phyloP scores from a whole-genome alignment of 2,329 filamentous ascomycete genomes.

The Coccinonectria pachysandricola region DNA sequence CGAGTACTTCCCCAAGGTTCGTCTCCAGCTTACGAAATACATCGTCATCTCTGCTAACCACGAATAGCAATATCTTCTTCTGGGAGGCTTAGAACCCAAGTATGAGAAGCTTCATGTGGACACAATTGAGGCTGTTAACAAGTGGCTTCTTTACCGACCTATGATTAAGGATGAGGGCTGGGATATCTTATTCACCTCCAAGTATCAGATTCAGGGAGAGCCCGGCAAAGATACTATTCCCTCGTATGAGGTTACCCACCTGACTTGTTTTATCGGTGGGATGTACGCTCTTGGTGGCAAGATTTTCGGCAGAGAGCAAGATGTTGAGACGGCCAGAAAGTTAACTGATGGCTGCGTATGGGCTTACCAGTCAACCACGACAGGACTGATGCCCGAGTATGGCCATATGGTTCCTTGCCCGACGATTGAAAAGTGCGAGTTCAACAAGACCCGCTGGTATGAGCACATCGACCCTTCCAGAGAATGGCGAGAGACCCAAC shows the following conservation, averaged over 20 bases:
- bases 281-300: conserved; percentile 59
- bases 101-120: conserved; percentile 65
- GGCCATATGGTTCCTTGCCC: conserved; percentile 36
- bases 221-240: conserved; percentile 29
- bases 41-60: too few species aligned
- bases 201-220: conserved; percentile 38
- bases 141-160: conserved; percentile 68
- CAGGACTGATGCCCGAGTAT: conserved; percentile 56
- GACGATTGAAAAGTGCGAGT: conserved; percentile 36
- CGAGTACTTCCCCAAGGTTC: conserved; percentile 56
- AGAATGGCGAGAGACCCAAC: conserved; percentile 30
- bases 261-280: conserved; percentile 60
- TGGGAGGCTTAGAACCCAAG: conserved; percentile 63
- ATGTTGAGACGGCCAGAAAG: conserved; percentile 52
- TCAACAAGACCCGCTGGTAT: conserved; percentile 39
- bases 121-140: conserved; percentile 55
- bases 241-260: conserved; percentile 52
- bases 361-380: conserved; percentile 51
- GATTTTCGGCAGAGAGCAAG: conserved; percentile 46
- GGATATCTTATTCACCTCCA: conserved; percentile 66
- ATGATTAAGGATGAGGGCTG: conserved; percentile 55
- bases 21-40: too few species aligned
- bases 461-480: conserved; percentile 36
- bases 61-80: conserved; percentile 55
- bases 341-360: conserved; percentile 61